Conservation (phyloP, 1,139 yeast species). For the Starmera stellimalicola region DNA sequence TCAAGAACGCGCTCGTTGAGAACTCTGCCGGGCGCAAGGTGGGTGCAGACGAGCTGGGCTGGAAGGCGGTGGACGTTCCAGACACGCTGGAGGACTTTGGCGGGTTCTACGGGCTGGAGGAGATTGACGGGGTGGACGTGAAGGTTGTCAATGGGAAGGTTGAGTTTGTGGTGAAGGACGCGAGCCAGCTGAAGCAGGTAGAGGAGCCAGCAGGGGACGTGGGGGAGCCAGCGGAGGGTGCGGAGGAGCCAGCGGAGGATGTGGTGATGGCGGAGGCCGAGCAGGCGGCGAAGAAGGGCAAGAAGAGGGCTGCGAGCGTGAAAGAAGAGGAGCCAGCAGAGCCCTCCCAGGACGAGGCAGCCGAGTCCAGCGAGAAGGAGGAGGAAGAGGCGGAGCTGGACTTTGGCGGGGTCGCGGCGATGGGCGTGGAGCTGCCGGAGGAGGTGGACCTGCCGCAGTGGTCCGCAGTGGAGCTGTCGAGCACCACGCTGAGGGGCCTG, state of each 20-base stretch:
- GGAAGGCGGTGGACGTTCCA: constrained; percentile 81
- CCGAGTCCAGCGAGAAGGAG: constrained; percentile 5
- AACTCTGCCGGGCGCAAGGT: constrained; percentile 30
- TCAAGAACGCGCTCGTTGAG: neutral
- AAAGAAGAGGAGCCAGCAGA: constrained; percentile 12
- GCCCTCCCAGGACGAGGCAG: constrained; percentile 21
- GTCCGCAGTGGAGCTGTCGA: constrained; percentile 39
- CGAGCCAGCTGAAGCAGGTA: constrained; percentile 12
- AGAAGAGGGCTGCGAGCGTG: constrained; percentile 7
- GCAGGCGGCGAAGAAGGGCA: constrained; percentile 8
- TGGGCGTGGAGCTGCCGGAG: constrained; percentile 19
- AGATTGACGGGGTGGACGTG: constrained; percentile 86
- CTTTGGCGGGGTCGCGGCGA: constrained; percentile 18
- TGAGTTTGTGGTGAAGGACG: constrained; percentile 47
- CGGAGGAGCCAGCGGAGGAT: constrained; percentile 3
- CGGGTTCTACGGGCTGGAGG: constrained; percentile 89
- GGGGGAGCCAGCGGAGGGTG: constrained; percentile 10
- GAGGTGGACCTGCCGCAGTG: constrained; percentile 47
- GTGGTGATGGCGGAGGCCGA: constrained; percentile 6
- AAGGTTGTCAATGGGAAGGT: constrained; percentile 56
- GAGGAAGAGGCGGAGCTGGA: constrained; percentile 14
- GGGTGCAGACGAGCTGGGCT: constrained; percentile 42
- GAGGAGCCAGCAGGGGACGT: constrained; percentile 6
- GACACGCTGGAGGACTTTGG: constrained; percentile 80
- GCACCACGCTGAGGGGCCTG: constrained; percentile 51